A percentile compares a stretch with the other conserved stretches of the same genome.
Conservation (phyloP, 192 early-diverging fungal genomes). For the Funneliformis geosporum region DNA sequence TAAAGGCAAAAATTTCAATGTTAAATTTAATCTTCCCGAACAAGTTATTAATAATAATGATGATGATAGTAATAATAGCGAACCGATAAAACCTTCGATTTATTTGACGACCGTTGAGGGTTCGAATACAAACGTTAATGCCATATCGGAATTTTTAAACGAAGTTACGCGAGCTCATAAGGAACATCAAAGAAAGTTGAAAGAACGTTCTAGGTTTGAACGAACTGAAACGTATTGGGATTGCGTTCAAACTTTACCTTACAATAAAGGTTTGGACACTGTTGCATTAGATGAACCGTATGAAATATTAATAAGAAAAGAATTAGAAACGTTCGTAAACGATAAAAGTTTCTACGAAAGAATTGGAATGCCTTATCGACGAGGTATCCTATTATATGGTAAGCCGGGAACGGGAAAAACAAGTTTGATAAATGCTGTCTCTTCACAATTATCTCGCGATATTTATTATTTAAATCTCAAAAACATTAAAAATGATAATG, state of each 20-base stretch:
- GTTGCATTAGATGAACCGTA: slow-evolving; percentile 56
- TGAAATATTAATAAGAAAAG: slow-evolving; percentile 49
- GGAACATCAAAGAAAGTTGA: background rate
- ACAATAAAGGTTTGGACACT: slow-evolving; percentile 47
- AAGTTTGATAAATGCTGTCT: slow-evolving; percentile 44
- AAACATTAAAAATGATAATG: slow-evolving; percentile 39
- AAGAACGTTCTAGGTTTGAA: slow-evolving; percentile 19
- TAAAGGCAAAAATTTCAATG: slow-evolving; percentile 12
- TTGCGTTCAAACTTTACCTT: slow-evolving; percentile 10
- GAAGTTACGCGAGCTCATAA: slow-evolving; percentile 17
- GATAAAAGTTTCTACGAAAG: slow-evolving; percentile 60
- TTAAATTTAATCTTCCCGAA: slow-evolving; percentile 19
- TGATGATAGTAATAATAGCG: background rate
- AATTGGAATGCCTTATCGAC: slow-evolving; percentile 63
- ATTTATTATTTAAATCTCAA: slow-evolving; percentile 47
- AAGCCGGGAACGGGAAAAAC: slow-evolving; percentile 50
- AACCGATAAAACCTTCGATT: slow-evolving; percentile 28
- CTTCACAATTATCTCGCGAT: slow-evolving; percentile 38
- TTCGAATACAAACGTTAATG: slow-evolving; percentile 6
- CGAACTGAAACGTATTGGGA: slow-evolving; percentile 3
- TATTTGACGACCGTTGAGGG: slow-evolving; percentile 19
- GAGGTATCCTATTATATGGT: slow-evolving; percentile 49
- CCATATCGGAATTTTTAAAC: slow-evolving; percentile 21
- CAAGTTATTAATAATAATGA: background rate
- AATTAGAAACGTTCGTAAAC: slow-evolving; percentile 53